Evolutionary conservation across 208 protist genomes (phyloP).

Genomic region (Leishmania guyanensis): DNA sequence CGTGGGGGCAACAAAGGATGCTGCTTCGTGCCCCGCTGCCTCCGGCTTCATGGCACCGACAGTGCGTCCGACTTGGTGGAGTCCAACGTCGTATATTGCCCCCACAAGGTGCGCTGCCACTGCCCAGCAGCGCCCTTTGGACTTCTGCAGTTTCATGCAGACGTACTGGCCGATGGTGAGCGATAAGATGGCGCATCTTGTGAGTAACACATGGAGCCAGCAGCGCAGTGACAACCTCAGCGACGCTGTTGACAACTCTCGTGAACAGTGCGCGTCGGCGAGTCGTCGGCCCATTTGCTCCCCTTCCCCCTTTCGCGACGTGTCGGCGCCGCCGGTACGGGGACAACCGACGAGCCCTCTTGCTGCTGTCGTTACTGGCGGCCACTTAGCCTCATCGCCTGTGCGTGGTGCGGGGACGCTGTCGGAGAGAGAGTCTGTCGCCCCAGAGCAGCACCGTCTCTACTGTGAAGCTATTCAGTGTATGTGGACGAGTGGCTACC

Average conservation of each 20-base stretch:
- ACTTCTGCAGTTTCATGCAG: conserved; percentile 32
- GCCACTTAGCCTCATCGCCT: neutral
- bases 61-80: conserved; percentile 24
- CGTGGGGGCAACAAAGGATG: neutral
- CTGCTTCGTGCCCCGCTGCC: neutral
- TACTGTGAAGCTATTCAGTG: conserved; percentile 16
- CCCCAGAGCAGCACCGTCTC: conserved; percentile 22
- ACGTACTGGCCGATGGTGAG: conserved; percentile 32
- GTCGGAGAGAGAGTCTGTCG: neutral
- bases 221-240: conserved; percentile 17
- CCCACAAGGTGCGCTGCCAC: neutral
- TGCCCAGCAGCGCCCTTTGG: conserved; percentile 16
- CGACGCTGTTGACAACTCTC: neutral
- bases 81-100: conserved; percentile 7
- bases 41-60: conserved; percentile 11
- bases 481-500: conserved; percentile 9
- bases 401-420: neutral
- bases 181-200: conserved; percentile 25
- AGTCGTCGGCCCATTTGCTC: conserved; percentile 6
- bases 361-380: neutral
- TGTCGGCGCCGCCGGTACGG: conserved; percentile 10
- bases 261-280: neutral
- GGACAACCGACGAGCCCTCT: neutral
- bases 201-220: conserved; percentile 21
- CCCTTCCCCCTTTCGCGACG: conserved; percentile 19